These are phyloP conservation scores for Phytophthora podocarpi DNA, from an alignment of 352 stramenopile genomes.

Conservation along the genomic window DNA sequence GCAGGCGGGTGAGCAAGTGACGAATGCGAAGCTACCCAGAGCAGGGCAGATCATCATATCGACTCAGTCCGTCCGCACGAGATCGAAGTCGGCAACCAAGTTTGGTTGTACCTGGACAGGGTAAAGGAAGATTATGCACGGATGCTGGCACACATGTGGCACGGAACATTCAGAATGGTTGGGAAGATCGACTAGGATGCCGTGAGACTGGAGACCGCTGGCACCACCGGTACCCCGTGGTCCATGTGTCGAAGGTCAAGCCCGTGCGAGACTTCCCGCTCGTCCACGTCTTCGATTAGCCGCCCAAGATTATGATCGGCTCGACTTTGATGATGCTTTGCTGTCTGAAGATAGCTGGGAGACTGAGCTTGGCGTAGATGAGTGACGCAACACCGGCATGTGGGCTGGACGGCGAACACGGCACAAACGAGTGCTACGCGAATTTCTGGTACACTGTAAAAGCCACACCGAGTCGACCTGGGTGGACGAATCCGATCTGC, in stretches of 20 bases:
- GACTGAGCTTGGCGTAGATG: background rate
- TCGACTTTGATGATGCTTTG: constrained; percentile 30
- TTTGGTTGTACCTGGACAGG: constrained; percentile 7
- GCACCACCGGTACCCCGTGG: constrained; percentile 20
- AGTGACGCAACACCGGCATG: background rate
- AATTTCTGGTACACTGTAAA: constrained; percentile 19
- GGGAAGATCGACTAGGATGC: constrained; percentile 19
- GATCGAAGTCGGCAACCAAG: background rate
- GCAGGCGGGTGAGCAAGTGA: background rate
- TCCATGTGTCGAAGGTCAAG: constrained; percentile 34
- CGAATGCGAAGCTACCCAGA: background rate
- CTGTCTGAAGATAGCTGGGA: constrained; percentile 24
- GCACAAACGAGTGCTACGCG: background rate
- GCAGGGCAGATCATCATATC: background rate
- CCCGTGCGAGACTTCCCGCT: background rate
- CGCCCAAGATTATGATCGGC: background rate
- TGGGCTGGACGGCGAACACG: background rate
- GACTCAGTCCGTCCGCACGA: too few relatives aligned
- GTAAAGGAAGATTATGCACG: constrained; percentile 18
- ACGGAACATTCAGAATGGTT: background rate
- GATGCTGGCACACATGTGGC: constrained; percentile 28
- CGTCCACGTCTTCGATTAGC: background rate
- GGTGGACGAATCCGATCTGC: constrained; percentile 5
- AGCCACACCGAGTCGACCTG: constrained; percentile 6
- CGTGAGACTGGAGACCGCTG: background rate